Evolutionary conservation across 495 filamentous ascomycete genomes (phyloP), one percentile per base, ranked within the genome.

Genomic region (Penicillium turbatum): DNA sequence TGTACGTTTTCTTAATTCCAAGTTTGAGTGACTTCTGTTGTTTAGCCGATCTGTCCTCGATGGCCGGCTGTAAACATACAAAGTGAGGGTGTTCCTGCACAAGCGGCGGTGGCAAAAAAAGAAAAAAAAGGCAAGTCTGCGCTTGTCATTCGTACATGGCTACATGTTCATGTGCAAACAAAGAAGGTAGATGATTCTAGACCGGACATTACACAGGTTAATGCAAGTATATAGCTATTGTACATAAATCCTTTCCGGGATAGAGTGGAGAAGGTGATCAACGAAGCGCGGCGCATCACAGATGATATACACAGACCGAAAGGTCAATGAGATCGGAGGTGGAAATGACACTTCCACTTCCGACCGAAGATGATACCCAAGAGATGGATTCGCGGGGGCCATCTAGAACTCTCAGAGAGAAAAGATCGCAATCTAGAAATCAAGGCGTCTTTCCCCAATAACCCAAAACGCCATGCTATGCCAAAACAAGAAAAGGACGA

Each of bases 381-480:
- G 27, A 39, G 24, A 15, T 13, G n/a, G 34, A 32, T 50, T 32
- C 51, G 29, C 50, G 32, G 32, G 46, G 27, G 3, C 34, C 47
- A 39, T 53, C 40, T 54, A 53, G 39, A 26, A 51, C 56, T 34
- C 60, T 44, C 30, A 52, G 47, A 55, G 50, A 62, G 64, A 64
- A n/a, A 65, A 65, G 49, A 52, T 48, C 56, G 56, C 53, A 51
- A 45, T 60, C 64, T 64, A 58, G 60, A 32, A 40, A 32, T 54
- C 27, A 53, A 55, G 37, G 48, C 53, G 39, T 61, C 56, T 64
- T 61, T 66, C 64, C 55, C 48, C 39, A 51, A 59, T 56, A 69
- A 64, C 60, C 70, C 57, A 66, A 75, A 24, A 77, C 74, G 72
- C 74, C 74, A 70, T 77, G 74, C 74, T 77, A 77, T 77, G 74